A percentile compares a stretch with the other conserved stretches of the same genome.
phyloP scores from a whole-genome alignment of 495 filamentous ascomycete species.

The Aspergillus bridgeri region DNA sequence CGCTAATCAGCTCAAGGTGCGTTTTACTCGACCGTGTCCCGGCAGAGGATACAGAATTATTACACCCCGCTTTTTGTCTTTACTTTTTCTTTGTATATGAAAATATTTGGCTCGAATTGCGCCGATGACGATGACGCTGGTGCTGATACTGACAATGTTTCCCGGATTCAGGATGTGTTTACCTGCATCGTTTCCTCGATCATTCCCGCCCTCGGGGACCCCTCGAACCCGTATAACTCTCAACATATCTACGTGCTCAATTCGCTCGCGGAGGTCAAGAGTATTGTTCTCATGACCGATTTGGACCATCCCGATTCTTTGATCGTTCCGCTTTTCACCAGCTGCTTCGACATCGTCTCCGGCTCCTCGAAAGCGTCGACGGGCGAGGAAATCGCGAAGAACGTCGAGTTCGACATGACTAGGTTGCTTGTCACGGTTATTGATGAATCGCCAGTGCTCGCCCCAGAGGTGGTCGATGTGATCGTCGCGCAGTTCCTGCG shows the following conservation, averaged over 20 bases:
- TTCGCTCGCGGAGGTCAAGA: constrained; percentile 89
- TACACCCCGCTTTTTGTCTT: neutral
- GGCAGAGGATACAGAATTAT: neutral
- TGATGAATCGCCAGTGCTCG: constrained; percentile 79
- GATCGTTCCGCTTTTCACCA: constrained; percentile 73
- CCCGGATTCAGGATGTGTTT: constrained; percentile 74
- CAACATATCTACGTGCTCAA: constrained; percentile 88
- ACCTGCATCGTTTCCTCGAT: constrained; percentile 78
- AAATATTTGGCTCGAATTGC: neutral
- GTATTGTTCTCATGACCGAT: constrained; percentile 89
- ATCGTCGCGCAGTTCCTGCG: constrained; percentile 94
- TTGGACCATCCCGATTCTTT: constrained; percentile 74
- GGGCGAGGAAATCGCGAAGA: constrained; percentile 79
- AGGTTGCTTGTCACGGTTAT: constrained; percentile 77
- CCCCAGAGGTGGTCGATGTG: constrained; percentile 81
- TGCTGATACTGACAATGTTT: constrained; percentile 8
- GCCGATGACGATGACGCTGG: neutral
- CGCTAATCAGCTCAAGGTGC: constrained; percentile 81
- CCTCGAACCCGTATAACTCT: constrained; percentile 83
- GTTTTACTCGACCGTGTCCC: constrained; percentile 7
- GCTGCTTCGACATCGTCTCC: constrained; percentile 90
- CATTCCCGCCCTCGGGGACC: constrained; percentile 81
- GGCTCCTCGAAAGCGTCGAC: constrained; percentile 67
- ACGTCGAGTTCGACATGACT: constrained; percentile 90
- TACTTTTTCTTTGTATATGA: neutral